Conservation (phyloP, 768 basidiomycete species). For the Lentinula lateritia region DNA sequence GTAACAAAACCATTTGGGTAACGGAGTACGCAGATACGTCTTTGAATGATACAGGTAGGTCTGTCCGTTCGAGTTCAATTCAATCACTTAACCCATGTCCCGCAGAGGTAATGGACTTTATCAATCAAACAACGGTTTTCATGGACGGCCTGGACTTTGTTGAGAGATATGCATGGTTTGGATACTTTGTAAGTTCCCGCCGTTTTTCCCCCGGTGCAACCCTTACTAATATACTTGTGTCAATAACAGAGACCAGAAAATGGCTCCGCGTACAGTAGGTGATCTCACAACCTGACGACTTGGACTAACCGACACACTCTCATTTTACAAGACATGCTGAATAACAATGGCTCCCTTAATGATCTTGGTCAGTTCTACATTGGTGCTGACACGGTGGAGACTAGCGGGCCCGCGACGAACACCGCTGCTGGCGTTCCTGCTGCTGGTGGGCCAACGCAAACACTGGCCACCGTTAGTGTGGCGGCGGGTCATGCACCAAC, state of each 20-base stretch:
- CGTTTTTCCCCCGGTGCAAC: neutral
- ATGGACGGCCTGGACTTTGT: constrained; percentile 53
- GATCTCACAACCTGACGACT: neutral
- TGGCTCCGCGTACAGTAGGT: constrained; percentile 37
- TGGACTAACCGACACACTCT: neutral
- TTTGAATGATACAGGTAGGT: constrained; percentile 33
- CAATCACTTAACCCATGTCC: neutral
- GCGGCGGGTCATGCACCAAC: constrained; percentile 7
- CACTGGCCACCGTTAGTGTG: constrained; percentile 6
- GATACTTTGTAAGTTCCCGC: constrained; percentile 33
- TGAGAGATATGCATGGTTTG: constrained; percentile 65
- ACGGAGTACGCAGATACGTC: constrained; percentile 60
- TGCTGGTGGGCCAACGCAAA: neutral
- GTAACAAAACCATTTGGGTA: constrained; percentile 52
- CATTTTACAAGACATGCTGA: constrained; percentile 31
- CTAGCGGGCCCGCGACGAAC: constrained; percentile 10
- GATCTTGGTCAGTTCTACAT: constrained; percentile 39
- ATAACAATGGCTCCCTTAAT: constrained; percentile 38
- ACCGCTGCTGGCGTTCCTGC: neutral
- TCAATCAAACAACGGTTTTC: constrained; percentile 52
- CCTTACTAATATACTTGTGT: neutral
- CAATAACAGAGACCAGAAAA: constrained; percentile 31
- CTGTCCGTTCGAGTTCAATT: neutral
- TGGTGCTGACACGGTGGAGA: constrained; percentile 34
- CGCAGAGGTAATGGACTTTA: constrained; percentile 42